These are phyloP conservation scores for Tolypocladium tundrense DNA, from an alignment of 2,329 filamentous ascomycete species.

Conservation along the genomic window DNA sequence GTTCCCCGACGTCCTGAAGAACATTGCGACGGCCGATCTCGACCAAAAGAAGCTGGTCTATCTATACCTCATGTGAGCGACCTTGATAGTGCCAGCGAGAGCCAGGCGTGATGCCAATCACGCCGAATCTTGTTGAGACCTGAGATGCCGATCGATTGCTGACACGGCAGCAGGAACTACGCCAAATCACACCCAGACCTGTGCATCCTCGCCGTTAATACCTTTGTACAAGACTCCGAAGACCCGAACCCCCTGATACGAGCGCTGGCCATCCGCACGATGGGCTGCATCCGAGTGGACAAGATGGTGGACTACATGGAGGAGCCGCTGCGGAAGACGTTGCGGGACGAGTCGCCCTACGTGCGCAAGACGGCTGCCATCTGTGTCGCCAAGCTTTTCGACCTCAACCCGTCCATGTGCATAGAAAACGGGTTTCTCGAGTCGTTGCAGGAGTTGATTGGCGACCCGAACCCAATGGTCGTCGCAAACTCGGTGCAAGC, in stretches of 20 bases:
- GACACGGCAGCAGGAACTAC: slow-evolving; percentile 64
- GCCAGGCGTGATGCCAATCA: not conserved
- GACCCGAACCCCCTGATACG: slow-evolving; percentile 94
- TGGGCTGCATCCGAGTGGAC: slow-evolving; percentile 96
- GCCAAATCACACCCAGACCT: slow-evolving; percentile 98
- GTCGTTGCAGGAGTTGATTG: slow-evolving; percentile 87
- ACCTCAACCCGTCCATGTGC: slow-evolving; percentile 84
- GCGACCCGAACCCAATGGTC: slow-evolving; percentile 97
- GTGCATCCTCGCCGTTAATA: slow-evolving; percentile 97
- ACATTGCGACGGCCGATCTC: slow-evolving; percentile 87
- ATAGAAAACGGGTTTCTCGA: slow-evolving; percentile 96
- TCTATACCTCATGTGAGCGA: slow-evolving; percentile 80
- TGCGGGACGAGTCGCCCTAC: slow-evolving; percentile 95
- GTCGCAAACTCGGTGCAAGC: slow-evolving; percentile 96
- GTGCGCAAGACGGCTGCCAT: slow-evolving; percentile 97
- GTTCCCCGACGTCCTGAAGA: slow-evolving; percentile 97
- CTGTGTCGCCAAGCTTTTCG: slow-evolving; percentile 95
- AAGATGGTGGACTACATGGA: slow-evolving; percentile 99
- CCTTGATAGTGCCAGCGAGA: not conserved
- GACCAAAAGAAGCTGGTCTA: slow-evolving; percentile 99
- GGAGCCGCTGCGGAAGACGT: slow-evolving; percentile 87
- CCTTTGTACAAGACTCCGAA: slow-evolving; percentile 97
- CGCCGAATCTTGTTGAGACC: too few species aligned
- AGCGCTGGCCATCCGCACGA: slow-evolving; percentile 90
- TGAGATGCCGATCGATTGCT: not conserved